These are phyloP conservation scores for Erigeron canadensis DNA, from an alignment of 129 eudicot genomes.

Conservation along the genomic window DNA sequence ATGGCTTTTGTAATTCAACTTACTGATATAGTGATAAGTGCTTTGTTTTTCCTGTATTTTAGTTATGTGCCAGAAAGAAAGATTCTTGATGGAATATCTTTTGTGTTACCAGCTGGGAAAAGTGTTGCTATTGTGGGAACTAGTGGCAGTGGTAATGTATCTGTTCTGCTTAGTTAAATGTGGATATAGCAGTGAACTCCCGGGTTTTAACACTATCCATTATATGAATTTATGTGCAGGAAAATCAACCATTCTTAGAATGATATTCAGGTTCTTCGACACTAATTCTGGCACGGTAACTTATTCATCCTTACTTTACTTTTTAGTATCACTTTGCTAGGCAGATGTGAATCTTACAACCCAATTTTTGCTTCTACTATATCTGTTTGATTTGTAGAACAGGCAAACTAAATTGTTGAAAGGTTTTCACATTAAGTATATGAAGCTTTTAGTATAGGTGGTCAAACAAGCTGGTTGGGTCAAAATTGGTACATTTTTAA, in stretches of 20 bases:
- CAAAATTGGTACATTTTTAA: too few relatives aligned
- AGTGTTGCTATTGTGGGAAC: conserved; percentile 99
- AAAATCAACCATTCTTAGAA: conserved; percentile 87
- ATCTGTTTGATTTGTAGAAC: too few relatives aligned
- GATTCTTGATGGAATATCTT: conserved; percentile 97
- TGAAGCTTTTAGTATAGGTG: too few relatives aligned
- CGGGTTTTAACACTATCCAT: background rate
- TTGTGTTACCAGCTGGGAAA: conserved; percentile 94
- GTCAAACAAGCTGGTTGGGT: too few relatives aligned
- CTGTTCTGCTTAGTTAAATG: conserved; percentile 9
- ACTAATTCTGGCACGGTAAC: conserved; percentile 82
- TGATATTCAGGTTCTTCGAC: conserved; percentile 94
- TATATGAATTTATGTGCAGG: conserved; percentile 51
- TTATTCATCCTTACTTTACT: background rate
- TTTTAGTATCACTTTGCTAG: background rate
- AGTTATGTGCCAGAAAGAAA: conserved; percentile 89
- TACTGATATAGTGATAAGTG: conserved; percentile 19
- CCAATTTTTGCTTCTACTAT: background rate
- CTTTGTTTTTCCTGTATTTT: conserved; percentile 7
- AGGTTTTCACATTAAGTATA: too few relatives aligned
- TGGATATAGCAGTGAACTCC: background rate
- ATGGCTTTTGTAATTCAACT: conserved; percentile 10
- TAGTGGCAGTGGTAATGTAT: conserved; percentile 91
- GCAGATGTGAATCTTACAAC: background rate
- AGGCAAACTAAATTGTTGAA: too few relatives aligned